A percentile compares a stretch with the other conserved stretches of the same genome.
phyloP scores from a whole-genome alignment of 495 filamentous ascomycete species.

The Penicillium simplicissimum region DNA sequence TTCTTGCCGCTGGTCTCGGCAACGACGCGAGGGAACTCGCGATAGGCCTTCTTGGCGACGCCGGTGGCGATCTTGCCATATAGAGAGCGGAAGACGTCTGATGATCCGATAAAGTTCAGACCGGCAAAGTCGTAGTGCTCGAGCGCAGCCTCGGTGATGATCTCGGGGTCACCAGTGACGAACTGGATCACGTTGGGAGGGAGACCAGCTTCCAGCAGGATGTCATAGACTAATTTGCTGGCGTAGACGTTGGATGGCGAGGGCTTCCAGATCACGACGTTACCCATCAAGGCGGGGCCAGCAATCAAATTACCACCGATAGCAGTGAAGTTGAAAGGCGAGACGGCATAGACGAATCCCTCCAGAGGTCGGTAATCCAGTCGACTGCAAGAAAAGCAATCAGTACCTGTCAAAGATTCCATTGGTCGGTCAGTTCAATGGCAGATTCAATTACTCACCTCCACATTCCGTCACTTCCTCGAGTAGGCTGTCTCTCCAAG shows the following conservation, averaged over 20 bases:
- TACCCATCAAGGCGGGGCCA: constrained; percentile 75
- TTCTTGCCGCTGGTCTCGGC: constrained; percentile 92
- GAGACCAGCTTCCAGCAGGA: constrained; percentile 84
- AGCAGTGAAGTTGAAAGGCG: constrained; percentile 89
- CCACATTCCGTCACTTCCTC: constrained; percentile 62
- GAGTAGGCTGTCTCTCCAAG: constrained; percentile 71
- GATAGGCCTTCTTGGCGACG: constrained; percentile 66
- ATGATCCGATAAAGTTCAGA: constrained; percentile 81
- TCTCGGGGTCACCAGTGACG: constrained; percentile 73
- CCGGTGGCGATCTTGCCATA: constrained; percentile 71
- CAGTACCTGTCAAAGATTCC: not conserved
- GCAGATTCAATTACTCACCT: constrained; percentile 44
- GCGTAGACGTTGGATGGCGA: constrained; percentile 74
- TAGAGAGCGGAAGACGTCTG: constrained; percentile 74
- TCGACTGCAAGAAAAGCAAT: constrained; percentile 40
- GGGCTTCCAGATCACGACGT: constrained; percentile 89
- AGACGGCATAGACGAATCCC: constrained; percentile 84
- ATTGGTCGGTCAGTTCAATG: not conserved
- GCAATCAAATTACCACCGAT: constrained; percentile 77
- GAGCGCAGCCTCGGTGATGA: constrained; percentile 69
- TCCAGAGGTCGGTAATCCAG: constrained; percentile 82
- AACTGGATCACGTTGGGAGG: constrained; percentile 82
- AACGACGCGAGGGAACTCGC: constrained; percentile 76
- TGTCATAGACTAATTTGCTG: constrained; percentile 75
- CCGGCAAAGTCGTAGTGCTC: constrained; percentile 70